Conservation (phyloP, 306 rosid species). For the Echinosophora koreensis region DNA sequence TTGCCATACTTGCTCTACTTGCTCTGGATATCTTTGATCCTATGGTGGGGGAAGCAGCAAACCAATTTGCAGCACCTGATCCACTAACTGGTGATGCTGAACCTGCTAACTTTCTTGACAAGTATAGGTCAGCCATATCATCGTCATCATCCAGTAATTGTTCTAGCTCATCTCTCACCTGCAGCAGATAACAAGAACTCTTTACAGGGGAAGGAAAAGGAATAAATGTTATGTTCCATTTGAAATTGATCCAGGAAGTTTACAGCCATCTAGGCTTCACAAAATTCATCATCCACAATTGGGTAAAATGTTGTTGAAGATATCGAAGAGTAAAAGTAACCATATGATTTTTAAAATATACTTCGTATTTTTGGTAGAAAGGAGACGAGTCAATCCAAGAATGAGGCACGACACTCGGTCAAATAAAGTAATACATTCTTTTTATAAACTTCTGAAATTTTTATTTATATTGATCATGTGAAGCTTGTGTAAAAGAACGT, state of each 20-base stretch:
- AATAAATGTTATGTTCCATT: constrained; percentile 16
- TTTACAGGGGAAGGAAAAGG: constrained; percentile 49
- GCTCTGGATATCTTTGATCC: constrained; percentile 87
- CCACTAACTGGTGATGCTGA: constrained; percentile 78
- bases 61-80: constrained; percentile 72
- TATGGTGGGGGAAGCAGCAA: constrained; percentile 75
- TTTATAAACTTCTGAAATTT: background rate
- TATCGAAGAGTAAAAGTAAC: background rate
- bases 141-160: constrained; percentile 95
- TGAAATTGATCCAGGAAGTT: constrained; percentile 36
- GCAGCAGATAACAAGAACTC: constrained; percentile 46
- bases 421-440: background rate
- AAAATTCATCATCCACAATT: background rate
- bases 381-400: constrained; percentile 12
- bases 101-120: constrained; percentile 81
- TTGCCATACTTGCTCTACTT: constrained; percentile 78
- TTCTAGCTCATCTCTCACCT: constrained; percentile 90
- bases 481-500: constrained; percentile 22
- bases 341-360: background rate
- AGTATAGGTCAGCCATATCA: constrained; percentile 96
- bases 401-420: background rate
- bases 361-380: constrained; percentile 14
- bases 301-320: constrained; percentile 7
- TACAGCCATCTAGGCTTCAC: constrained; percentile 23
- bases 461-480: constrained; percentile 7